phyloP scores from a whole-genome alignment of 441 rosid species.

The Populus hybrid region DNA sequence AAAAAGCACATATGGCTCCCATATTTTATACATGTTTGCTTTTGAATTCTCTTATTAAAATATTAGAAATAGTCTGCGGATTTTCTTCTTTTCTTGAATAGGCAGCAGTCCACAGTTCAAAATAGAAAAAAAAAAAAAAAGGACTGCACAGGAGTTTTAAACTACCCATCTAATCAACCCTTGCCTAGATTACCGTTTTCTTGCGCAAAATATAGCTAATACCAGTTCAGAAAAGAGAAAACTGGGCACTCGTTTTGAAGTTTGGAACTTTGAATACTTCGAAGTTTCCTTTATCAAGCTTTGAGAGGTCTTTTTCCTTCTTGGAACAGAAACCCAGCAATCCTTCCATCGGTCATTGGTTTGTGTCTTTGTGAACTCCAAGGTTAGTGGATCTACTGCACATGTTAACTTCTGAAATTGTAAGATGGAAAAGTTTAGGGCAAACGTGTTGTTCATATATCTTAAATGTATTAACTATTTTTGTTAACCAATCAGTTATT shows the following conservation, averaged over 20 bases:
- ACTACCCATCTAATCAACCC: no score
- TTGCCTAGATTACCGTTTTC: not conserved
- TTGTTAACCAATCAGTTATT: no score
- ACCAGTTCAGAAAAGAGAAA: not conserved
- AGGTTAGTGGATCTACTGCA: not conserved
- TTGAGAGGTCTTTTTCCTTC: not conserved
- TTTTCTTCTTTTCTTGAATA: not conserved
- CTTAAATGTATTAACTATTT: no score
- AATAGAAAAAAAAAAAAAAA: no score
- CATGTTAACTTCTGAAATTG: not conserved
- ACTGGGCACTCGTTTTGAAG: not conserved
- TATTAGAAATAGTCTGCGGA: not conserved
- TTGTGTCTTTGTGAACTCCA: not conserved
- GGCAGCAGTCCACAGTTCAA: not conserved
- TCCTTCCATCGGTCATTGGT: not conserved
- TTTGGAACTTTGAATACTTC: not conserved
- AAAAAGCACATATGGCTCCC: not conserved
- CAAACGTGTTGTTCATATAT: no score
- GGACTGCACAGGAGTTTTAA: not conserved
- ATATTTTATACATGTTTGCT: not conserved
- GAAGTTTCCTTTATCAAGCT: not conserved
- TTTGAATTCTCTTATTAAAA: not conserved
- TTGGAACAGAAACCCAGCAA: not conserved
- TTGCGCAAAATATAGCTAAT: not conserved
- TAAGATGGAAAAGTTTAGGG: no score